Evolutionary conservation across 192 early-diverging fungal species (phyloP).

Genomic region (Coemansia erecta): DNA sequence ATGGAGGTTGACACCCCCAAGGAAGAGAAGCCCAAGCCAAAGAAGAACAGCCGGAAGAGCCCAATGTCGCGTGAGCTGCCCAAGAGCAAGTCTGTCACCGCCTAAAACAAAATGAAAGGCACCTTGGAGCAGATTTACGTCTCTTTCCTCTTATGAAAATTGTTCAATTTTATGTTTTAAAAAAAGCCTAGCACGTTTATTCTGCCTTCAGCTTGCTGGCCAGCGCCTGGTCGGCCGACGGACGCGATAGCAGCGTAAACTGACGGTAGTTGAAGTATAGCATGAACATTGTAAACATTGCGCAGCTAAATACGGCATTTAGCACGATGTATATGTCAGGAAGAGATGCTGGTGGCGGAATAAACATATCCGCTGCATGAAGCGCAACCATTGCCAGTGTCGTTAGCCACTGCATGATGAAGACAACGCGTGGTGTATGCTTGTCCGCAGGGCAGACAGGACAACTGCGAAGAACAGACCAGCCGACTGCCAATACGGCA

Average conservation of each 20-base stretch:
- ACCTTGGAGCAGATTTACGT: not conserved
- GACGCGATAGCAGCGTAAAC: constrained; percentile 18
- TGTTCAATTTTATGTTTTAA: constrained; percentile 1
- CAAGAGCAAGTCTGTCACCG: not conserved
- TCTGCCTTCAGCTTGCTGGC: constrained; percentile 26
- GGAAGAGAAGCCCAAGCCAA: constrained; percentile 1
- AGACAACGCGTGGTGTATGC: constrained; percentile 9
- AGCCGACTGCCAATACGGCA: constrained; percentile 64
- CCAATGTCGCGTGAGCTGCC: constrained; percentile 21
- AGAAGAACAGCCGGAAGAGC: constrained; percentile 38
- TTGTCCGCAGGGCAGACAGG: constrained; percentile 25
- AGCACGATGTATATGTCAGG: constrained; percentile 83
- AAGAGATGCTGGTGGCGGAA: constrained; percentile 64
- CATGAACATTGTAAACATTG: constrained; percentile 64
- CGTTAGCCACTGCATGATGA: constrained; percentile 28
- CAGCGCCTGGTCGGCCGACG: constrained; percentile 2
- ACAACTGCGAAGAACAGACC: constrained; percentile 65
- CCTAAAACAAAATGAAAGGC: not conserved
- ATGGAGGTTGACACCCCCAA: not conserved
- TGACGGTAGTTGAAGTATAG: constrained; percentile 74
- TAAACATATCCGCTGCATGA: constrained; percentile 59
- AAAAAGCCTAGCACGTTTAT: constrained; percentile 1
- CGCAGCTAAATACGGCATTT: constrained; percentile 71
- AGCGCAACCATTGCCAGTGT: constrained; percentile 52
- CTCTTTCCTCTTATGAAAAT: not conserved